Conservation (phyloP, 768 basidiomycete species). For the Amanita brunnescens region DNA sequence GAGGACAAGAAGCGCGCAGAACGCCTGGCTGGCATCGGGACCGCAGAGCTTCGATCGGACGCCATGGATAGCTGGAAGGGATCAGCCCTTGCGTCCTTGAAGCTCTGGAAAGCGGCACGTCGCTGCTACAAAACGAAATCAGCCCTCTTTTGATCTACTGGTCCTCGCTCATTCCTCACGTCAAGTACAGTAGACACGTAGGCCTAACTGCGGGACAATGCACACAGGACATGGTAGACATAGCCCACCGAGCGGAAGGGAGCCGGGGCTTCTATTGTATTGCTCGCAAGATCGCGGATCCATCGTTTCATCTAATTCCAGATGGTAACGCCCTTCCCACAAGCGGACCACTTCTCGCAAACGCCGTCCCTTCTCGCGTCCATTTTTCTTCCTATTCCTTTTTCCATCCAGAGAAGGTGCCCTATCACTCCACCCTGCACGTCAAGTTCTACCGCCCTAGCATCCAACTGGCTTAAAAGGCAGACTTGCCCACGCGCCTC, state of each 20-base stretch:
- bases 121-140: not conserved
- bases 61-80: no score
- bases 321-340: slow-evolving; percentile 2
- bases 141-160: not conserved
- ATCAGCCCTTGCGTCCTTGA: not conserved
- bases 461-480: slow-evolving; percentile 1
- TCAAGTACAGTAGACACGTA: not conserved
- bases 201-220: not conserved
- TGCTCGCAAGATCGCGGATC: slow-evolving; percentile 3
- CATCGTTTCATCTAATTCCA: slow-evolving; percentile 3
- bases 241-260: not conserved
- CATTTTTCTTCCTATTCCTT: slow-evolving; percentile 1
- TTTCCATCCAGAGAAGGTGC: no score
- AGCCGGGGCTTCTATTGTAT: not conserved
- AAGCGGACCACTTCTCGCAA: not conserved
- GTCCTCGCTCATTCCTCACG: not conserved
- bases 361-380: slow-evolving; percentile 2
- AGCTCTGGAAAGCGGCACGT: not conserved
- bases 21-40: no score
- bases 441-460: not conserved
- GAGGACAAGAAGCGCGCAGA: no score
- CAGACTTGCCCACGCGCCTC: not conserved
- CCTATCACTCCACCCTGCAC: not conserved
- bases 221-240: not conserved
- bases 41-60: no score